Base-by-base conservation (phyloP, 331 rosid species). In the Spiraea crenata region DNA sequence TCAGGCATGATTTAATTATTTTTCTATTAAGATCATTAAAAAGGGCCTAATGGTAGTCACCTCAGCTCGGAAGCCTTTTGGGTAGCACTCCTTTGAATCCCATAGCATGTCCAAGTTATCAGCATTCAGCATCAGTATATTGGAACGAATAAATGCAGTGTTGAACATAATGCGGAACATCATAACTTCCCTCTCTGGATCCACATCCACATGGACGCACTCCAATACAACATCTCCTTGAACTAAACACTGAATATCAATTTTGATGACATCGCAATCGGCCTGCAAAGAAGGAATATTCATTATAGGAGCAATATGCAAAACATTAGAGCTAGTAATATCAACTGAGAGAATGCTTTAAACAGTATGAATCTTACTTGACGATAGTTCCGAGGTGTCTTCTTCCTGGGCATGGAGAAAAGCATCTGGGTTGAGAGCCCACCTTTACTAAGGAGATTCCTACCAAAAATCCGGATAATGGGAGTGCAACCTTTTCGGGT, bases 191-290 rank as follows among this genome's bases (percentile, higher is more conserved):
- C 97, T 93, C 72, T 91, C 97, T 0, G 84, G 85, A 81, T 93
- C 95, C 78, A 82, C 79, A 77, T 89, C 99, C 84, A 91, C 83
- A 80, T 93, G 97, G 56, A 88, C 96, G 74, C 99, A 93, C 86
- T 93, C 99, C 83, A 93, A 81, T 42, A 93, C 99, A 67, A 93
- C 97, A 85, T 93, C 99, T 78, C 99, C 99, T 91, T 93, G 99
- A 72, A 93, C 97, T 73, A 91, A 70, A 83, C 97, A 91, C 76
- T 93, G 99, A 71, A 93, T 82, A 76, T 93, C 99, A 75, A 93
- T 89, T 89, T 93, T 93, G 73, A 93, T 93, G 83, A 93, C 99
- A 82, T 89, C 99, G 76, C 96, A 91, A 59, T 93, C 97, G 66
- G 73, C 92, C 99, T 93, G 95, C 87, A 81, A 75, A 64, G 72